A percentile compares a stretch with the other conserved stretches of the same genome.
Evolutionary conservation across 1,139 yeast species (phyloP).

Genomic region (Taphrina communis): DNA sequence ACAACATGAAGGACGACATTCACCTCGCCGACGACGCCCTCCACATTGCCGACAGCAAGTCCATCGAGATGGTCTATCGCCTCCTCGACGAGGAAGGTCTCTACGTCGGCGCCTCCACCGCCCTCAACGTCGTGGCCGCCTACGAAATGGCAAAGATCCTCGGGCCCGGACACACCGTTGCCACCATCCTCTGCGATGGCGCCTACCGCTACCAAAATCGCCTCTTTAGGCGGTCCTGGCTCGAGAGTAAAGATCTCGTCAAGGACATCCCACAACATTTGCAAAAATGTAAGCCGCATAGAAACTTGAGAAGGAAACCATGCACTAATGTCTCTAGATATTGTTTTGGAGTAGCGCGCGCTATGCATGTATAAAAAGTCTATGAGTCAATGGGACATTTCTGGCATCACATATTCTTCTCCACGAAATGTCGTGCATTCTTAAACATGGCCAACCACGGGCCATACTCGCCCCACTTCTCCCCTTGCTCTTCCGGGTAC

Average conservation of each 20-base stretch:
- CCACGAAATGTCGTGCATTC: slow-evolving; percentile 95
- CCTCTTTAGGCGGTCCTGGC: slow-evolving; percentile 77
- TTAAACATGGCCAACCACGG: slow-evolving; percentile 96
- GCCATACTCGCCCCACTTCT: slow-evolving; percentile 72
- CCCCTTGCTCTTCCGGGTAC: slow-evolving; percentile 75
- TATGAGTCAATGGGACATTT: neutral
- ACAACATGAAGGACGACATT: slow-evolving; percentile 74
- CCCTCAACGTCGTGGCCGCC: slow-evolving; percentile 83
- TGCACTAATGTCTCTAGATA: slow-evolving; percentile 12
- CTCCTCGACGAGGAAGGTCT: slow-evolving; percentile 87
- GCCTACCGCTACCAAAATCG: slow-evolving; percentile 51
- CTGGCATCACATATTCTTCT: slow-evolving; percentile 52
- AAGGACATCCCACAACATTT: slow-evolving; percentile 72
- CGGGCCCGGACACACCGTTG: slow-evolving; percentile 82
- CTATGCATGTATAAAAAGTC: neutral
- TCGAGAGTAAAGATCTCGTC: slow-evolving; percentile 69
- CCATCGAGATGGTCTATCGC: slow-evolving; percentile 80
- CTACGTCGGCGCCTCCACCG: slow-evolving; percentile 87
- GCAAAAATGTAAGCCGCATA: slow-evolving; percentile 58
- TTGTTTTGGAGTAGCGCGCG: slow-evolving; percentile 30
- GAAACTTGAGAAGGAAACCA: too few species aligned
- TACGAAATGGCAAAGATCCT: slow-evolving; percentile 70
- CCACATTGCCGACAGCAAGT: slow-evolving; percentile 71
- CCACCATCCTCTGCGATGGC: slow-evolving; percentile 73
- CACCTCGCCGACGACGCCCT: slow-evolving; percentile 76